These are phyloP conservation scores for Leishmania martiniquensis DNA, from an alignment of 208 protist species.

Conservation along the genomic window DNA sequence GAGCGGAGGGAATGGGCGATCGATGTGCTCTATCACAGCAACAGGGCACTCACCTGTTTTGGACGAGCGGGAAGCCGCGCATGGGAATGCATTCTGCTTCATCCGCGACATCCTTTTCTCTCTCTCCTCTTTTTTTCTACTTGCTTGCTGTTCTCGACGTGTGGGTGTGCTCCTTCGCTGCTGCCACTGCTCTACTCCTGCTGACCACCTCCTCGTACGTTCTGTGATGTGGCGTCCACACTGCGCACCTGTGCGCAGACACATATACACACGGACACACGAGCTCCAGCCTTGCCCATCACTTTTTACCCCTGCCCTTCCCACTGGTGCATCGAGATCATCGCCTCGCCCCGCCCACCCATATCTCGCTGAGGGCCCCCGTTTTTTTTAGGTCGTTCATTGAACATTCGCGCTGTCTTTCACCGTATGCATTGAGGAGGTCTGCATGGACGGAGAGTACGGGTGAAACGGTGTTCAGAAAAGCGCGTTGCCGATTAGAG, in stretches of 20 bases:
- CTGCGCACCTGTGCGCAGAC: neutral
- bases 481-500: neutral
- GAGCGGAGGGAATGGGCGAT: too few relatives aligned
- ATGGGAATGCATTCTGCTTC: too few relatives aligned
- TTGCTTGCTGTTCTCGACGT: slow-evolving; percentile 6
- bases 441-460: neutral
- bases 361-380: neutral
- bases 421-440: neutral
- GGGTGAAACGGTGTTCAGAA: neutral
- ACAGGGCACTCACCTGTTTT: too few relatives aligned
- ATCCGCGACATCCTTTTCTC: neutral
- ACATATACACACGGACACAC: neutral
- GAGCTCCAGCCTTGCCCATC: neutral
- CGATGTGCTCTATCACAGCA: too few relatives aligned
- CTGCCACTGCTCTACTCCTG: neutral
- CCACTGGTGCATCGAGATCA: slow-evolving; percentile 7
- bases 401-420: neutral
- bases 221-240: neutral
- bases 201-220: neutral
- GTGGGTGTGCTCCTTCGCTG: neutral
- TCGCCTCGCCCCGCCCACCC: neutral
- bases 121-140: slow-evolving; percentile 1
- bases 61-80: too few relatives aligned
- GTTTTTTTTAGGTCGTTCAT: neutral
- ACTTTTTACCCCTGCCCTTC: neutral